These are phyloP conservation scores for Pythium myriotylum DNA, from an alignment of 352 stramenopile genomes.

Conservation along the genomic window DNA sequence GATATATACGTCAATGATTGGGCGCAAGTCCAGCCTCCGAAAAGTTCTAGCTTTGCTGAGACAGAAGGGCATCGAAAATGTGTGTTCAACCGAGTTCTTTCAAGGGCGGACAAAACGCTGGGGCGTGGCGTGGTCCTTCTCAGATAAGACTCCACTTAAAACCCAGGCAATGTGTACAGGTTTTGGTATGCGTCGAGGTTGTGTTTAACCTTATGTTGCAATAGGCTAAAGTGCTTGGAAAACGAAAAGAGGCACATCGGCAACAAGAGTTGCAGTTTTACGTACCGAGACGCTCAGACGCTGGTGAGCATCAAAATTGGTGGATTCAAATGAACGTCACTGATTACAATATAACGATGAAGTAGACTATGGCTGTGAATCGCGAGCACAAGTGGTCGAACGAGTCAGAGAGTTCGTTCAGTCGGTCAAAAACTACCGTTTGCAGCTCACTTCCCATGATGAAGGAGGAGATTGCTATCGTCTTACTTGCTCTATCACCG, in stretches of 20 bases:
- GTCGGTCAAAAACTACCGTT: background rate
- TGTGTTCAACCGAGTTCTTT: conserved; percentile 93
- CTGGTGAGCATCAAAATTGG: conserved; percentile 9
- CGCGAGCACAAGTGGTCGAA: conserved; percentile 41
- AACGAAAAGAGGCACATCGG: conserved; percentile 77
- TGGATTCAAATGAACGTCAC: background rate
- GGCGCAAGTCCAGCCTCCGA: conserved; percentile 91
- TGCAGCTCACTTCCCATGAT: background rate
- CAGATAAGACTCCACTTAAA: conserved; percentile 28
- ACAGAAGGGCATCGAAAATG: conserved; percentile 61
- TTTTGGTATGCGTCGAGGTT: background rate
- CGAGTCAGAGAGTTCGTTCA: conserved; percentile 47
- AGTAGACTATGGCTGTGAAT: conserved; percentile 40
- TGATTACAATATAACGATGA: background rate
- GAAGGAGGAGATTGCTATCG: background rate
- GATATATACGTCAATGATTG: conserved; percentile 96
- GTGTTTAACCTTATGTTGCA: background rate
- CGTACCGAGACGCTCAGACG: conserved; percentile 28
- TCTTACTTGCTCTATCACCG: background rate
- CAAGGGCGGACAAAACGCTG: conserved; percentile 93
- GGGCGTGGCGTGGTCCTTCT: conserved; percentile 95
- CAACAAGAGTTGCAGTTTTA: conserved; percentile 58
- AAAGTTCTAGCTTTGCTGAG: conserved; percentile 88
- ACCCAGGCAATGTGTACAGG: no score
- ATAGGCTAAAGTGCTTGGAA: conserved; percentile 78